phyloP scores from a whole-genome alignment of 148 eudicot species.

The Cornus florida region DNA sequence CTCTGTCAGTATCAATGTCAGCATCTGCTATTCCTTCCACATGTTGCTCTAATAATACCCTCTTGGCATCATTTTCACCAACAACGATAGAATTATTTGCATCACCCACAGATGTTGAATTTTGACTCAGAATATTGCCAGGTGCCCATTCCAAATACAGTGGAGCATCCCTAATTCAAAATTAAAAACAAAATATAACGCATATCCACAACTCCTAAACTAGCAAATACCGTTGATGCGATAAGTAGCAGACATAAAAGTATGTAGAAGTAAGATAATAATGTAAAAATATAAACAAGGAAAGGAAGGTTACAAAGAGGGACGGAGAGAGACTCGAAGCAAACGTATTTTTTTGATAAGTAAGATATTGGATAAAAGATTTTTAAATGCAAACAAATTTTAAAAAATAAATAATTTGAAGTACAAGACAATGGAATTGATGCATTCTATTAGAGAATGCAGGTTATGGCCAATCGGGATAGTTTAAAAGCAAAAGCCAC shows the following conservation, averaged over 20 bases:
- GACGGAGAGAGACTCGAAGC: background rate
- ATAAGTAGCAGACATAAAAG: background rate
- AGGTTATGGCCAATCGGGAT: background rate
- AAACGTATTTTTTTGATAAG: no score
- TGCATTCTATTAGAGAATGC: background rate
- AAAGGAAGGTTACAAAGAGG: background rate
- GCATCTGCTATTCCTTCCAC: slow-evolving; percentile 48
- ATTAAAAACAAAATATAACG: background rate
- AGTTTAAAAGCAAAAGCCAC: background rate
- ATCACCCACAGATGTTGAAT: slow-evolving; percentile 25
- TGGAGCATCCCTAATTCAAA: slow-evolving; percentile 65
- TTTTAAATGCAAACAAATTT: no score
- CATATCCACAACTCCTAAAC: background rate
- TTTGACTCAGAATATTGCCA: slow-evolving; percentile 53
- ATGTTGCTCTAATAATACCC: slow-evolving; percentile 55
- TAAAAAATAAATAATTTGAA: no score
- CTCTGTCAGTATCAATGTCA: slow-evolving; percentile 80
- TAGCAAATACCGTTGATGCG: background rate
- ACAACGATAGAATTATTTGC: slow-evolving; percentile 28
- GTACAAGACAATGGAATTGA: background rate
- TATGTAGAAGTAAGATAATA: background rate
- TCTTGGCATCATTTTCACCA: slow-evolving; percentile 58
- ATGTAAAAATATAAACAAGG: background rate
- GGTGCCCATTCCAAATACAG: slow-evolving; percentile 98
- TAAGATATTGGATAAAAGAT: no score